Percentiles rank a stretch among this genome's conserved stretches.
These are phyloP conservation scores for Aurantiochytrium sp. DNA, from an alignment of 108 stramenopile genomes.

Conservation along the genomic window DNA sequence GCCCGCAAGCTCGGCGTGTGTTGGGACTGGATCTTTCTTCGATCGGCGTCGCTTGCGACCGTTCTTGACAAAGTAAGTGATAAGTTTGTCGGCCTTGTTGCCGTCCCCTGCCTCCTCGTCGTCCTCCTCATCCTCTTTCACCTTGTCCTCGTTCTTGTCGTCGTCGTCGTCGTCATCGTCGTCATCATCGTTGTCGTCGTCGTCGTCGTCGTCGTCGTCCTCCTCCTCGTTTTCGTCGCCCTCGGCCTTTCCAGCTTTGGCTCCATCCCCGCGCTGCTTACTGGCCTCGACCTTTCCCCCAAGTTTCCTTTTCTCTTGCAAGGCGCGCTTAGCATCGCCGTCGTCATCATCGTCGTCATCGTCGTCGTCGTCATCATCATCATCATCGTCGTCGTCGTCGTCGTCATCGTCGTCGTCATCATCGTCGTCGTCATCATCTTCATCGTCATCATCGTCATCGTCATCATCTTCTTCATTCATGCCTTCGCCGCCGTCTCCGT, in stretches of 20 bases:
- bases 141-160: not conserved
- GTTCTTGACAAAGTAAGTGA: not conserved
- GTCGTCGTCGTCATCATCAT: no score
- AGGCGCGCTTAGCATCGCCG: not conserved
- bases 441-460: no score
- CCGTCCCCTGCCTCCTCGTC: not conserved
- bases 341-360: not conserved
- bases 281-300: not conserved
- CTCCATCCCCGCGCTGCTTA: not conserved
- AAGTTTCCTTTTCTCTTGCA: not conserved
- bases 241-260: not conserved
- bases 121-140: not conserved
- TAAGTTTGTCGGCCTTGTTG: not conserved
- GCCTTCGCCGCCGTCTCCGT: no score
- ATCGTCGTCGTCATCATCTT: no score
- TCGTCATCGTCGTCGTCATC: no score
- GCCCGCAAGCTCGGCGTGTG: not conserved
- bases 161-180: not conserved
- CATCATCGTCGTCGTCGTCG: no score
- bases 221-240: not conserved
- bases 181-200: not conserved
- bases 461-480: no score
- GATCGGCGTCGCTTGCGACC: not conserved
- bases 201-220: not conserved
- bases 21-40: not conserved